Evolutionary conservation across 352 stramenopile species (phyloP).

Genomic region (Phytophthora chlamydospora): DNA sequence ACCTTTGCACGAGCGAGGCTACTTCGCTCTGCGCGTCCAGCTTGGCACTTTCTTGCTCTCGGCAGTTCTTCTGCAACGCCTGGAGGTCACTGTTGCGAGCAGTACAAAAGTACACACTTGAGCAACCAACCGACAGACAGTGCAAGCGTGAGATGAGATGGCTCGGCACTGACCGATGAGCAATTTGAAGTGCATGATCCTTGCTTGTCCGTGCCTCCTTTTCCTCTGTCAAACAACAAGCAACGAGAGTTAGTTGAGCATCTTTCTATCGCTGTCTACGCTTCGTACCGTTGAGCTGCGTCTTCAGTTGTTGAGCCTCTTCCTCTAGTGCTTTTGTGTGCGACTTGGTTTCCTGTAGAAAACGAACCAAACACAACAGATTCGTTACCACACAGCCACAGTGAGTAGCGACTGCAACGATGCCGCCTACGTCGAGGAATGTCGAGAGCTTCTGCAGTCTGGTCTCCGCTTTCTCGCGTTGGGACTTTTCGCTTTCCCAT

Average conservation of each 20-base stretch:
- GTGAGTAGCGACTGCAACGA: neutral
- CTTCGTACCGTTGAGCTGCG: conserved; percentile 43
- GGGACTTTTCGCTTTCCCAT: conserved; percentile 50
- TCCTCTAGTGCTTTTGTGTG: conserved; percentile 39
- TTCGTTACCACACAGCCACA: neutral
- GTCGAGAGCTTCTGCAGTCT: conserved; percentile 39
- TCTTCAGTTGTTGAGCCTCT: conserved; percentile 39
- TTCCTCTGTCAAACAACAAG: conserved; percentile 21
- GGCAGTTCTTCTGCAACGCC: conserved; percentile 31
- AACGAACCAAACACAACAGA: neutral
- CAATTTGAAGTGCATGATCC: conserved; percentile 34
- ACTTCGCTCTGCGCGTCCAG: conserved; percentile 38
- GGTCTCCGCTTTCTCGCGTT: conserved; percentile 50
- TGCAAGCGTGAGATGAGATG: neutral
- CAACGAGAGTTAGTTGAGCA: neutral
- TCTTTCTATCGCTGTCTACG: neutral
- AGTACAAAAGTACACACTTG: neutral
- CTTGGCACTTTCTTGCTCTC: conserved; percentile 37
- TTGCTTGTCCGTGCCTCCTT: conserved; percentile 28
- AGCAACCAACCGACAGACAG: conserved; percentile 7
- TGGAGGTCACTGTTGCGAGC: conserved; percentile 27
- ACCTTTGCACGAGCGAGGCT: conserved; percentile 30
- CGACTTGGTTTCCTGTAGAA: conserved; percentile 46
- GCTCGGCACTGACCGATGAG: conserved; percentile 29
- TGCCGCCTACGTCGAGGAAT: conserved; percentile 43